Conservation (phyloP, 1,284 basidiomycete genomes). For the Boletellus deceptivus region DNA sequence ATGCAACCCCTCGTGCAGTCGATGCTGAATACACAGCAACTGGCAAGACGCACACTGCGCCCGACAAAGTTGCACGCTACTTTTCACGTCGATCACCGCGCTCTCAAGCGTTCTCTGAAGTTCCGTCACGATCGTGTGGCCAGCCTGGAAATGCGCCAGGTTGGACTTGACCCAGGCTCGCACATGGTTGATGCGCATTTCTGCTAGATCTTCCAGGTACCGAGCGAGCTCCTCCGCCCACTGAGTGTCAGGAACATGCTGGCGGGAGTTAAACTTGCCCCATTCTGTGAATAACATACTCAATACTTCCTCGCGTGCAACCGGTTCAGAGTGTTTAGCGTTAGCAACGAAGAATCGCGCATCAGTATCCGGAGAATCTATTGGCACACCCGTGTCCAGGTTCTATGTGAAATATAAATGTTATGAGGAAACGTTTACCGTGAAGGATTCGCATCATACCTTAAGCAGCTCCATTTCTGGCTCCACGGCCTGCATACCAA, state of each 20-base stretch:
- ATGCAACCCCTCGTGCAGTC: constrained; percentile 46
- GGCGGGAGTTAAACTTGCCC: constrained; percentile 32
- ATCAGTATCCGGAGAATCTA: constrained; percentile 36
- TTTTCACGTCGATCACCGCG: constrained; percentile 42
- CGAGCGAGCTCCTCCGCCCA: constrained; percentile 41
- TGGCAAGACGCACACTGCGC: constrained; percentile 46
- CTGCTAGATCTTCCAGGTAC: constrained; percentile 40
- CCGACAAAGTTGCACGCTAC: constrained; percentile 48
- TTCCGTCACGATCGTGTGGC: constrained; percentile 45
- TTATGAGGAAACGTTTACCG: neutral
- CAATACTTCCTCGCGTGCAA: constrained; percentile 30
- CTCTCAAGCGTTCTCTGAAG: constrained; percentile 44
- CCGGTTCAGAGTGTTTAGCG: constrained; percentile 17
- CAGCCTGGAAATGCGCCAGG: constrained; percentile 43
- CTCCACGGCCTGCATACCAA: constrained; percentile 45
- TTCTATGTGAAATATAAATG: constrained; percentile 37
- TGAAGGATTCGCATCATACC: constrained; percentile 28
- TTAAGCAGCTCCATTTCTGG: constrained; percentile 47
- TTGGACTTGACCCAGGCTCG: constrained; percentile 50
- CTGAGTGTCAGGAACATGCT: constrained; percentile 37
- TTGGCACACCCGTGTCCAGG: constrained; percentile 43
- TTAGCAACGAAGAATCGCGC: constrained; percentile 39
- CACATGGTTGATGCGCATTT: constrained; percentile 45
- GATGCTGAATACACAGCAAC: constrained; percentile 44
- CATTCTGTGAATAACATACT: constrained; percentile 33